phyloP scores from a whole-genome alignment of 2,329 filamentous ascomycete genomes.

The Colletotrichum spinosum region DNA sequence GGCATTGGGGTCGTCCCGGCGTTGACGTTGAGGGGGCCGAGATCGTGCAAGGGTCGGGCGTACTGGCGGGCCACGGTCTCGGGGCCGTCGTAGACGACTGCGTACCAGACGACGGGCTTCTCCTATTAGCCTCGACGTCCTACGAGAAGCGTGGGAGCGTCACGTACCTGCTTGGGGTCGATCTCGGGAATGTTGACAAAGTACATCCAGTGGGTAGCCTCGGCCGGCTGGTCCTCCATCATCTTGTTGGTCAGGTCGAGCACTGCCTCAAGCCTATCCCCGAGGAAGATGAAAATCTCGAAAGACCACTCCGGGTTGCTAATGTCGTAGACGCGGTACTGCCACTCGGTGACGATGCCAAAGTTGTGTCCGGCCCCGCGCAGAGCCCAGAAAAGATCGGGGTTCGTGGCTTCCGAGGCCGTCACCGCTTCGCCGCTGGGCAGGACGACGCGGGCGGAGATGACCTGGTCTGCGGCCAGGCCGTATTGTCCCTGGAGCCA shows the following conservation, averaged over 20 bases:
- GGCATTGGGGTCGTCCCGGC: slow-evolving; percentile 51
- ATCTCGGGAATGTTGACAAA: slow-evolving; percentile 48
- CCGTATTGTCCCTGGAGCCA: slow-evolving; percentile 34
- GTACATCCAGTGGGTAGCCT: slow-evolving; percentile 44
- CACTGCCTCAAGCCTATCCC: slow-evolving; percentile 45
- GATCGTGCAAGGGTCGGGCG: slow-evolving; percentile 52
- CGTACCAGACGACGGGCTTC: slow-evolving; percentile 53
- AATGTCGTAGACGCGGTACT: slow-evolving; percentile 44
- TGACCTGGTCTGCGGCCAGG: slow-evolving; percentile 46
- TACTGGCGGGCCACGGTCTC: slow-evolving; percentile 50
- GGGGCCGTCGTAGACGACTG: slow-evolving; percentile 53
- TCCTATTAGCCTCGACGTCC: neutral
- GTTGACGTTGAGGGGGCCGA: slow-evolving; percentile 49
- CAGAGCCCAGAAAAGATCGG: slow-evolving; percentile 60
- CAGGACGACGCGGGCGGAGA: slow-evolving; percentile 46
- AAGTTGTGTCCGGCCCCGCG: slow-evolving; percentile 64
- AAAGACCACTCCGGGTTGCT: slow-evolving; percentile 41
- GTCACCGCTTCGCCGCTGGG: slow-evolving; percentile 41
- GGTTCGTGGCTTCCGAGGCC: slow-evolving; percentile 41
- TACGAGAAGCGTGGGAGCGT: no score
- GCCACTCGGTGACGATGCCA: slow-evolving; percentile 59
- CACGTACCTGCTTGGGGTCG: slow-evolving; percentile 46
- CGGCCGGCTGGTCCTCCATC: slow-evolving; percentile 42
- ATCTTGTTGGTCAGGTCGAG: slow-evolving; percentile 50
- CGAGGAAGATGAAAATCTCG: slow-evolving; percentile 41